Evolutionary conservation across 2,329 filamentous ascomycete genomes (phyloP).

Genomic region (Monosporascus sp.): DNA sequence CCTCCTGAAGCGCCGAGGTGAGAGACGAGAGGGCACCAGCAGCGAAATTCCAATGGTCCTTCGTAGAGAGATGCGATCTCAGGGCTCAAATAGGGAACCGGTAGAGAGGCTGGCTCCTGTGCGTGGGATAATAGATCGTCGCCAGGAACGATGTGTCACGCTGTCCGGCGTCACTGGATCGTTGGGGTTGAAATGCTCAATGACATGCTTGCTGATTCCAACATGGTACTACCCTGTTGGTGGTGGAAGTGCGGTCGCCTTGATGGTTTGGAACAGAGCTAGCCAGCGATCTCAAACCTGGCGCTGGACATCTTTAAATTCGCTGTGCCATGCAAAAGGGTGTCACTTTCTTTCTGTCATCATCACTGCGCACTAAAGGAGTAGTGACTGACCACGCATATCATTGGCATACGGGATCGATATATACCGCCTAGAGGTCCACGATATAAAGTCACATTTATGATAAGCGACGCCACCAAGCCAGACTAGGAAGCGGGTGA

Average conservation of each 20-base stretch:
- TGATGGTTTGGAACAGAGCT: no score
- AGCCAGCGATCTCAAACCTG: no score
- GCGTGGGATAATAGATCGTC: slow-evolving; percentile 12
- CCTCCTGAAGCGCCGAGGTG: background rate
- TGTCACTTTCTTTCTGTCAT: no score
- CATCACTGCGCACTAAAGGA: no score
- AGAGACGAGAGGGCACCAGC: slow-evolving; percentile 1
- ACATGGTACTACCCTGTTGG: slow-evolving; percentile 6
- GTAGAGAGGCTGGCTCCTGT: background rate
- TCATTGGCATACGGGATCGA: no score
- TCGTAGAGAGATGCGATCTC: slow-evolving; percentile 4
- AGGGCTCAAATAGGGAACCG: slow-evolving; percentile 1
- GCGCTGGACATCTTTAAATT: no score
- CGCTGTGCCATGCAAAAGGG: no score
- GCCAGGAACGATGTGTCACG: slow-evolving; percentile 10
- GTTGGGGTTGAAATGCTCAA: slow-evolving; percentile 3
- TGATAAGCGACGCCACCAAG: no score
- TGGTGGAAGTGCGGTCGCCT: background rate
- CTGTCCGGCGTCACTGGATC: slow-evolving; percentile 9
- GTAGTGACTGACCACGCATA: no score
- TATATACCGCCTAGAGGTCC: no score
- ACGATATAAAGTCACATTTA: no score
- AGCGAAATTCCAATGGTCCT: background rate
- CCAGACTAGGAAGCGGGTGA: no score
- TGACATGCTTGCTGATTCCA: slow-evolving; percentile 4